Conservation (phyloP, 2,329 filamentous ascomycete species). For the Hysterium pulicare region DNA sequence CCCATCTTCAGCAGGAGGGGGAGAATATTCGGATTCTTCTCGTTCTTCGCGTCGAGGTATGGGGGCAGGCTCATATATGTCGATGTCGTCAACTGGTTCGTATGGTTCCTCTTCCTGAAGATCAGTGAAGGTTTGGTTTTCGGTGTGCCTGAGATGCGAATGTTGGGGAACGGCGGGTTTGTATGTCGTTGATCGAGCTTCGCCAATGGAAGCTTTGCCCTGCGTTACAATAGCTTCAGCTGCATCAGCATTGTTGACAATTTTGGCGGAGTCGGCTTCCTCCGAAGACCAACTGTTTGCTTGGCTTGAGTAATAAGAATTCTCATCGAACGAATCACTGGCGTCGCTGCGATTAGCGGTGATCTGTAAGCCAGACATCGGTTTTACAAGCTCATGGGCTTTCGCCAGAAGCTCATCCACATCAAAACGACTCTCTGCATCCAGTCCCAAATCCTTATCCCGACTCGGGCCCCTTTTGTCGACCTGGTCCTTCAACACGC, state of each 20-base stretch:
- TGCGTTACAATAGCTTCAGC: slow-evolving; percentile 26
- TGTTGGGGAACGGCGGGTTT: slow-evolving; percentile 8
- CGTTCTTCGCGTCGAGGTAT: slow-evolving; percentile 25
- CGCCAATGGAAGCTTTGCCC: slow-evolving; percentile 13
- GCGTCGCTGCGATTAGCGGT: slow-evolving; percentile 60
- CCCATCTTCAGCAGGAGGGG: slow-evolving; percentile 43
- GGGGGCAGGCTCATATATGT: slow-evolving; percentile 35
- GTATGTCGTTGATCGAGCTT: slow-evolving; percentile 16
- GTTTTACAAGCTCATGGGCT: slow-evolving; percentile 70
- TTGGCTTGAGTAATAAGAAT: slow-evolving; percentile 94
- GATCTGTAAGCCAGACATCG: slow-evolving; percentile 56
- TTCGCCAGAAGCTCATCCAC: slow-evolving; percentile 46
- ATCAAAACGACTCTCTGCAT: slow-evolving; percentile 42
- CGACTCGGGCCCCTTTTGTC: slow-evolving; percentile 54
- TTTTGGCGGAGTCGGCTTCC: slow-evolving; percentile 31
- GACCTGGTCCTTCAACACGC: slow-evolving; percentile 70
- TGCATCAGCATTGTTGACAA: slow-evolving; percentile 25
- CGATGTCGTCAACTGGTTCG: slow-evolving; percentile 38
- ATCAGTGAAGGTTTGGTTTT: slow-evolving; percentile 29
- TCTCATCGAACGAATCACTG: slow-evolving; percentile 85
- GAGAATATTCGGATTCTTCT: slow-evolving; percentile 44
- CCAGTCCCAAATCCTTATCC: slow-evolving; percentile 48
- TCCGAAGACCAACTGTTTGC: slow-evolving; percentile 70
- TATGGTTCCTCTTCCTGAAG: slow-evolving; percentile 35
- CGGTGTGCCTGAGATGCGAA: slow-evolving; percentile 10